Conservation (phyloP, 306 rosid genomes). For the Prunus fruticosa region DNA sequence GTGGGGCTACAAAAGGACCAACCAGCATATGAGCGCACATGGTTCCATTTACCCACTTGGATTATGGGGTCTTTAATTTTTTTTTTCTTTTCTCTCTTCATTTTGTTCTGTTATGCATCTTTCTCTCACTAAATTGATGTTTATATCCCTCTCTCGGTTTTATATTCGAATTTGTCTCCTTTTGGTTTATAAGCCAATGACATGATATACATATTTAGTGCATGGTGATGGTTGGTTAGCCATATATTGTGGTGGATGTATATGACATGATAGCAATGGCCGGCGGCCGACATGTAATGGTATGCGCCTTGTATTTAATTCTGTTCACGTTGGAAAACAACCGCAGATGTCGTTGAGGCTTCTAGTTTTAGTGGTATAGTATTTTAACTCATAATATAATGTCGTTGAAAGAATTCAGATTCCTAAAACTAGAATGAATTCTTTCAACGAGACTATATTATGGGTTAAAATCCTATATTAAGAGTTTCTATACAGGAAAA, state of each 20-base stretch:
- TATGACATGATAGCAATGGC: not conserved
- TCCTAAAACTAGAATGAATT: too few relatives aligned
- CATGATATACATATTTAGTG: not conserved
- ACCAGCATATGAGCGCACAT: constrained; percentile 49
- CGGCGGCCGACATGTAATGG: constrained; percentile 8
- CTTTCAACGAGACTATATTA: too few relatives aligned
- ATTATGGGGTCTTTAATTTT: constrained; percentile 17
- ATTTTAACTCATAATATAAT: not conserved
- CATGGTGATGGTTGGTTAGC: constrained; percentile 7
- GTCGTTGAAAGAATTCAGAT: too few relatives aligned
- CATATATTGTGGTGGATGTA: not conserved
- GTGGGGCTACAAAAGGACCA: constrained; percentile 39
- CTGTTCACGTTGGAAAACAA: not conserved
- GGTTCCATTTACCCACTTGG: constrained; percentile 44
- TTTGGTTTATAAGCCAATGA: constrained; percentile 4
- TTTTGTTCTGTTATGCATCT: not conserved
- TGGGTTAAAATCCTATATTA: too few relatives aligned
- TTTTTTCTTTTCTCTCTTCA: not conserved
- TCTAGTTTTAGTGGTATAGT: not conserved
- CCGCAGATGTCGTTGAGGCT: too few relatives aligned
- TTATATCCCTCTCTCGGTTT: constrained; percentile 2
- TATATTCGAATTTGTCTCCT: not conserved
- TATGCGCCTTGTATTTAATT: not conserved
- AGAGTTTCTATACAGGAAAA: too few relatives aligned
- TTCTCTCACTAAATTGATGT: not conserved